Evolutionary conservation across 176 grass and related monocot species (phyloP), one percentile per base, ranked within the genome.

Genomic region (Triticum dicoccoides): DNA sequence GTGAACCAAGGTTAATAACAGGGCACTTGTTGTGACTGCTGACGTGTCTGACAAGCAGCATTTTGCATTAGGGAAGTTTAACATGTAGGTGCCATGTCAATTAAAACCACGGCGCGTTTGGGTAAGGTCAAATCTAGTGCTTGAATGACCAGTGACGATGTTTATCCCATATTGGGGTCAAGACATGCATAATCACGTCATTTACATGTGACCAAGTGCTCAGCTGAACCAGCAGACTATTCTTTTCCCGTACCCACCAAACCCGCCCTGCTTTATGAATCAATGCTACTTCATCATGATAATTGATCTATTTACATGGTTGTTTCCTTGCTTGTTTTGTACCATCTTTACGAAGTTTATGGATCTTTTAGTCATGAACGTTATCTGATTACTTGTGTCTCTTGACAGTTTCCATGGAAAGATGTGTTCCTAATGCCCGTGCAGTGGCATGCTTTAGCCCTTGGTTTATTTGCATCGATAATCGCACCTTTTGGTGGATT

Each of bases 401-500:
- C 77, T 17, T 83, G 83, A 61, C 73, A 99, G 97, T 91, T 97
- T 69, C 94, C 87, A 34, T 99, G 94, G 94, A 94, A 94, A 85
- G 94, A 99, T 80, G 45, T 90, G 69, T 63, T 69, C 67, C 86
- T 97, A 94, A 83, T 97, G 83, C 97, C 97, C 6, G 97, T 94
- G 78, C 94, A 97, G 73, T 94, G 92, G 92, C 97, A 99, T 99
- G 97, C 92, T 85, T 76, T 99, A 72, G 97, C 94, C 29, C 87
- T 99, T 65, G 97, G 97, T 73, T 82, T 99, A 39, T 99, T 99
- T 93, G 94, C 97, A 87, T 99, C 97, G 67, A 99, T 99, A 83
- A 96, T 99, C 47, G 97, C 97, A 70, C 97, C 97, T 54, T 99
- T 99, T 90, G 97, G 97, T 89, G 97, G 97, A 11, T 99, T 99